Conservation (phyloP, 208 protist species). For the Acanthamoeba divionensis region DNA sequence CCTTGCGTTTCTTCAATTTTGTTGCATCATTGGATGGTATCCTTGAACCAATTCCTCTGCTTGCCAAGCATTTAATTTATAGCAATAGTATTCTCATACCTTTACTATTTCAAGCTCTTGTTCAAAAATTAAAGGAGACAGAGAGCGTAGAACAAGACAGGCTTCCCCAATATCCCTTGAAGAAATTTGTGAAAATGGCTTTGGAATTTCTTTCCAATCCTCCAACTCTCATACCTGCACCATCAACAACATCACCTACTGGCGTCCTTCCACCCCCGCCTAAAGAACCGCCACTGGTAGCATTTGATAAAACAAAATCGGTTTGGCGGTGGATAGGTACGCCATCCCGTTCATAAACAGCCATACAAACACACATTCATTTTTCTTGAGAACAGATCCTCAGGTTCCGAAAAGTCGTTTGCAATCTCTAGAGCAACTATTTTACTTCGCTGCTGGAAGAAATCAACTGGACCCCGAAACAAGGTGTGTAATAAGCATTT, state of each 20-base stretch:
- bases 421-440: constrained; percentile 37
- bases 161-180: constrained; percentile 7
- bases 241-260: no score
- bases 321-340: constrained; percentile 17
- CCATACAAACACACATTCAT: no score
- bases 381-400: background rate
- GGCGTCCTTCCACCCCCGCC: no score
- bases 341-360: no score
- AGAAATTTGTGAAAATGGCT: constrained; percentile 24
- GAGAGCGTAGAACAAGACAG: background rate
- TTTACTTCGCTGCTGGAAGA: constrained; percentile 13
- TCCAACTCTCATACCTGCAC: background rate
- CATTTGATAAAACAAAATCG: no score
- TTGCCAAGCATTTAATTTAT: no score
- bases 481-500: background rate
- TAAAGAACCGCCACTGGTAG: no score
- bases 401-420: background rate
- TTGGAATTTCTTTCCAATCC: constrained; percentile 10
- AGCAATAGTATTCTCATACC: no score
- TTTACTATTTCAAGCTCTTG: background rate
- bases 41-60: no score
- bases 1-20: background rate
- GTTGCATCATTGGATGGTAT: background rate
- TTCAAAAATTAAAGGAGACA: background rate
- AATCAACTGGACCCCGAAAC: constrained; percentile 15